Evolutionary conservation across 495 filamentous ascomycete genomes (phyloP), one percentile per base, ranked within the genome.

Genomic region (Sabuloglossum arenarium): DNA sequence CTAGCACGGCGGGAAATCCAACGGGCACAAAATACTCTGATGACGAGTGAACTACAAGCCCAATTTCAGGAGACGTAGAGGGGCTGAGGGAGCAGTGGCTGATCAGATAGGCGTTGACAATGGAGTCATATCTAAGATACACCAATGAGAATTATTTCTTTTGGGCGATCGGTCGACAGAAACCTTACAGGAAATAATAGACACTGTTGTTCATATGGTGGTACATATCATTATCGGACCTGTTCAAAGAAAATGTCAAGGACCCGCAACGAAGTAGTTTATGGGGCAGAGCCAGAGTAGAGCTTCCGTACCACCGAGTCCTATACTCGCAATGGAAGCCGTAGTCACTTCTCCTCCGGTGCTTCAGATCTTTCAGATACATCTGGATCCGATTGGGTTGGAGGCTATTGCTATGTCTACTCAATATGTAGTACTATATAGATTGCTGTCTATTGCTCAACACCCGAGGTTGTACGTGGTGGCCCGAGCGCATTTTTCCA

Each of bases 181-280:
- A 39, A 31, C 31, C 68, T 63, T 60, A 79, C 73, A 91, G 75
- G 61, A 81, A 79, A 58, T 83, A 82, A 69, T 94, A 93, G 39
- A 93, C 73, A 50, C 79, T 80, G 63, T 93, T 91, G 67, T 91
- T 93, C 59, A 84, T 60, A 39, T 94, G 86, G 46, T 81, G 76
- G 68, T 95, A 97, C 85, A 94, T 91, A 70, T 96, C 90, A 63
- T 96, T 96, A 67, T 98, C 91, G 63, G 75, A 80, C 86, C 86
- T 89, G 58, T 54, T 45, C 1, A 23, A 8, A 46, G 47, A 29
- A 51, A 49, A n/a, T 50, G 51, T 50, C 56, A 56, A 57, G 34
- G 28, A 37, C 5, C 34, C 1, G 34, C 11, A 14, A 37, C 10
- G 2, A 37, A 37, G 34, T 14, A 37, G 21, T 10, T n/a, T 43